Conservation (phyloP, 2,329 filamentous ascomycete genomes). For the Ambrosiella cleistominuta region DNA sequence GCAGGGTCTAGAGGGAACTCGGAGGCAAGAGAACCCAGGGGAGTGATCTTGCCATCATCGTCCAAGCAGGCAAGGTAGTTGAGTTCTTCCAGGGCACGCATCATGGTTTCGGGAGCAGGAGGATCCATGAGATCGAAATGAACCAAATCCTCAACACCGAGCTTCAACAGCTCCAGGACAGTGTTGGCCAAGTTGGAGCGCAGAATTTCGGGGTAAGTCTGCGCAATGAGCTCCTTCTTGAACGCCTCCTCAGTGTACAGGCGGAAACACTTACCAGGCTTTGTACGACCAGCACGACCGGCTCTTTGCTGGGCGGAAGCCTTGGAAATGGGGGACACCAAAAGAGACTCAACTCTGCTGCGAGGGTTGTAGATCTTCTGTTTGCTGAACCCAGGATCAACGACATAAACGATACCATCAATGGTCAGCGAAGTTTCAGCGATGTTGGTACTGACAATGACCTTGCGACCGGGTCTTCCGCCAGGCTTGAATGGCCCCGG, state of each 20-base stretch:
- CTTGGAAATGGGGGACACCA: constrained; percentile 97
- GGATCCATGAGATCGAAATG: constrained; percentile 99
- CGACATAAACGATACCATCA: constrained; percentile 95
- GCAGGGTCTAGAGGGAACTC: constrained; percentile 91
- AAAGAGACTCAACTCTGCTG: constrained; percentile 84
- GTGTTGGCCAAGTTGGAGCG: constrained; percentile 90
- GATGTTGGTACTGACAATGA: constrained; percentile 91
- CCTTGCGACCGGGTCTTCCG: constrained; percentile 78
- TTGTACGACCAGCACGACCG: constrained; percentile 96
- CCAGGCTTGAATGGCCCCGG: constrained; percentile 55
- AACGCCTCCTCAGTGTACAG: constrained; percentile 91
- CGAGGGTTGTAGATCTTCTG: constrained; percentile 98
- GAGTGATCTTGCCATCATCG: constrained; percentile 84
- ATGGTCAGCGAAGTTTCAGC: constrained; percentile 96
- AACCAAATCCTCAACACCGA: constrained; percentile 85
- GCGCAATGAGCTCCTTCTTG: constrained; percentile 94
- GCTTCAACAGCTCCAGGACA: constrained; percentile 90
- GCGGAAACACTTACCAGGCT: constrained; percentile 94
- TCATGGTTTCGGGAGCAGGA: constrained; percentile 91
- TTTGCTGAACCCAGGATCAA: constrained; percentile 98
- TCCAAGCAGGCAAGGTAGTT: constrained; percentile 95
- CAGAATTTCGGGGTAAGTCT: constrained; percentile 90
- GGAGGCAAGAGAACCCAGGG: constrained; percentile 70
- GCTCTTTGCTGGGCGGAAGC: constrained; percentile 93
- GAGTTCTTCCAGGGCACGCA: constrained; percentile 91